A percentile compares a stretch with the other conserved stretches of the same genome.
phyloP scores from a whole-genome alignment of 2,329 filamentous ascomycete species.

The Clonostachys rosea region DNA sequence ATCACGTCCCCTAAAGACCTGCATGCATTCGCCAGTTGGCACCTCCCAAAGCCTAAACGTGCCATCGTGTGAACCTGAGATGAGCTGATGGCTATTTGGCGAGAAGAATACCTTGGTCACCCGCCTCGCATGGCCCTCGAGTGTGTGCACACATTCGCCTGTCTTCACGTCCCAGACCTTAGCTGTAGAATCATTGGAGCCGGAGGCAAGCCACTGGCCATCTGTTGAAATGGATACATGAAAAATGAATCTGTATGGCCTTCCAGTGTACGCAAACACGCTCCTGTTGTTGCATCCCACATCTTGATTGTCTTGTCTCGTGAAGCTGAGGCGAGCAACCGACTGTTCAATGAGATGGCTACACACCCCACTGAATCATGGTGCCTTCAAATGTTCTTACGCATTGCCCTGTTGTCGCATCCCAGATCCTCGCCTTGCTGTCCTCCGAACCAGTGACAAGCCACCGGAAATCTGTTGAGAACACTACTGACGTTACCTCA shows the following conservation, averaged over 20 bases:
- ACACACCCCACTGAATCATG: background rate
- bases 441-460: background rate
- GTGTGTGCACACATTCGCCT: background rate
- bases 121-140: background rate
- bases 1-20: background rate
- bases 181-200: background rate
- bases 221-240: background rate
- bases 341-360: background rate
- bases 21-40: background rate
- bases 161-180: background rate
- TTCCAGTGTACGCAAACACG: background rate
- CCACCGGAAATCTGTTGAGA: background rate
- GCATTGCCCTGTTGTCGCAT: no score
- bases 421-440: no score
- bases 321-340: constrained; percentile 4
- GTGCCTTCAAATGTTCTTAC: background rate
- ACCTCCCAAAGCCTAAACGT: background rate
- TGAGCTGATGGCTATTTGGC: background rate
- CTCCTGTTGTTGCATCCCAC: background rate
- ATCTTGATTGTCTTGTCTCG: constrained; percentile 1
- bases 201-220: background rate
- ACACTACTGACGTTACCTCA: background rate
- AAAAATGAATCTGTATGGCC: background rate
- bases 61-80: background rate
- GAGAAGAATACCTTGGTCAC: background rate